phyloP scores from a whole-genome alignment of 176 grass and related monocot genomes.

The Hordeum marinum region DNA sequence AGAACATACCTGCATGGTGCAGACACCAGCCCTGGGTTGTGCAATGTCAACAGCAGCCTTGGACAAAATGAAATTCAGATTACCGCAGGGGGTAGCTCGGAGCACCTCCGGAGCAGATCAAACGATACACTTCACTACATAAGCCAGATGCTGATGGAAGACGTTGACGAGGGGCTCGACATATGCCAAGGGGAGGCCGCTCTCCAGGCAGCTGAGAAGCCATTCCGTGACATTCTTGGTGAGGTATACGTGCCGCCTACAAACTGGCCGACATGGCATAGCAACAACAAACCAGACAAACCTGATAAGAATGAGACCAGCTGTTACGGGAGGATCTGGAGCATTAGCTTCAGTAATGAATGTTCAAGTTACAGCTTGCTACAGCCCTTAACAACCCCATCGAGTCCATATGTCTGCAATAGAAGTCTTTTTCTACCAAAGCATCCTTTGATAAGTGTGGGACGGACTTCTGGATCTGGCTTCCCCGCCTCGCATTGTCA shows the following conservation, averaged over 20 bases:
- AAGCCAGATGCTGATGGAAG: slow-evolving; percentile 37
- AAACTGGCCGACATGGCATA: neutral
- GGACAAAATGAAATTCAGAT: neutral
- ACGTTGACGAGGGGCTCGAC: slow-evolving; percentile 16
- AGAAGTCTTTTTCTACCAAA: neutral
- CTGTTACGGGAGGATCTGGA: neutral
- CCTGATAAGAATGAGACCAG: neutral
- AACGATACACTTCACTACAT: slow-evolving; percentile 31
- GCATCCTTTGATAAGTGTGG: neutral
- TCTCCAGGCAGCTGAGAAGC: slow-evolving; percentile 37
- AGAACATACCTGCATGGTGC: neutral
- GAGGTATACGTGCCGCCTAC: slow-evolving; percentile 16
- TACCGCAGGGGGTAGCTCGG: neutral
- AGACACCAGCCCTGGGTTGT: too few relatives aligned
- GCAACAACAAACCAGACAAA: neutral
- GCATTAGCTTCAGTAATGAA: neutral
- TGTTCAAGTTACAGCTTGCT: neutral
- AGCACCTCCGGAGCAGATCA: slow-evolving; percentile 16
- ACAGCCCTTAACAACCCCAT: neutral
- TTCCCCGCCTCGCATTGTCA: neutral
- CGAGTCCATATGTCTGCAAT: neutral
- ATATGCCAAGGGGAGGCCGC: slow-evolving; percentile 5
- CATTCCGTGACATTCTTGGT: slow-evolving; percentile 38
- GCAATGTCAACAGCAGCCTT: neutral
- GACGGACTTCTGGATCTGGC: neutral